phyloP scores from a whole-genome alignment of 305 asterid genomes.

The Fraxinus dipetala region DNA sequence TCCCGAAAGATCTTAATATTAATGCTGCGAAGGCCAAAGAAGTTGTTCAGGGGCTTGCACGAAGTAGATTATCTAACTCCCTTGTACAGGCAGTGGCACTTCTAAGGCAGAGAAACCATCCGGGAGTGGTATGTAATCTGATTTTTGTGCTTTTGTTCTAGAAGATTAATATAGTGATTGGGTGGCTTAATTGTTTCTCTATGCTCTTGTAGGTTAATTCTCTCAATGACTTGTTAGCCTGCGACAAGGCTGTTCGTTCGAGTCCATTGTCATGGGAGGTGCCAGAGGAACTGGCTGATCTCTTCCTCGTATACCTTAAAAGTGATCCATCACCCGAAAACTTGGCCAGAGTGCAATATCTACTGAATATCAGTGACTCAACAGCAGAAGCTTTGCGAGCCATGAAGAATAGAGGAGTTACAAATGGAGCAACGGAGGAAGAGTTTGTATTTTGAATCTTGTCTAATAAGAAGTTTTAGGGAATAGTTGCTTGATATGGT shows the following conservation, averaged over 20 bases:
- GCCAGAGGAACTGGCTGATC: constrained; percentile 72
- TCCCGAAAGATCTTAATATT: constrained; percentile 78
- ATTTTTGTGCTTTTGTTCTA: neutral
- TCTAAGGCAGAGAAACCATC: constrained; percentile 72
- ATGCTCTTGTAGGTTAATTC: constrained; percentile 62
- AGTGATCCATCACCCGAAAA: constrained; percentile 63
- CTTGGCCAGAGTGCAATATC: constrained; percentile 66
- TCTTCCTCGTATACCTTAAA: constrained; percentile 57
- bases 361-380: constrained; percentile 76
- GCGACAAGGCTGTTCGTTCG: constrained; percentile 91
- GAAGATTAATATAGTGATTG: neutral
- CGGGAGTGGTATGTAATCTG: constrained; percentile 63
- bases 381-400: constrained; percentile 55
- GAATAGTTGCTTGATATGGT: neutral
- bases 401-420: constrained; percentile 45
- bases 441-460: constrained; percentile 58
- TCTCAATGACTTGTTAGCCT: constrained; percentile 80
- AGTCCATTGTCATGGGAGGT: constrained; percentile 79
- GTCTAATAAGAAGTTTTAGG: neutral
- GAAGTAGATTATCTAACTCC: constrained; percentile 67
- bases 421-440: constrained; percentile 48
- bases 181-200: constrained; percentile 4
- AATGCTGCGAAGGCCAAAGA: constrained; percentile 60
- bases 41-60: constrained; percentile 68
- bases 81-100: constrained; percentile 85